A percentile compares a stretch with the other conserved stretches of the same genome.
Evolutionary conservation across 306 rosid species (phyloP).

Genomic region (Citrullus amarus): DNA sequence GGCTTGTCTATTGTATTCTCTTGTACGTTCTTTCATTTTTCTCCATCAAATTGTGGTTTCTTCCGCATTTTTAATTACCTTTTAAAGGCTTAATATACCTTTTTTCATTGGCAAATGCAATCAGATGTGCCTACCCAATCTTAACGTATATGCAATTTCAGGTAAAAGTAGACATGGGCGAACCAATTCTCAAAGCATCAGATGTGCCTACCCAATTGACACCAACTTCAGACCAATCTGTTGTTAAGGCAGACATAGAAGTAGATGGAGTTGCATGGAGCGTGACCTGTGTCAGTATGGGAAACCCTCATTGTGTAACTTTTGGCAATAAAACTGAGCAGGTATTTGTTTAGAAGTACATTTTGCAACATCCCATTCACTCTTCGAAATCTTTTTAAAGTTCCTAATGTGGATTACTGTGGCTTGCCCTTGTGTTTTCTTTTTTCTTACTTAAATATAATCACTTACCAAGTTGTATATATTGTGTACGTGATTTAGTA

Average conservation of each 20-base stretch:
- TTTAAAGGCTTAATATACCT: background rate
- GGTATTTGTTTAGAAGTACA: constrained; percentile 25
- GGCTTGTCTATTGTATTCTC: background rate
- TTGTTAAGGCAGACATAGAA: constrained; percentile 48
- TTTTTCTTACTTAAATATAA: background rate
- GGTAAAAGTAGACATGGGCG: constrained; percentile 98
- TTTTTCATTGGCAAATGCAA: background rate
- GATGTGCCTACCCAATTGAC: constrained; percentile 66
- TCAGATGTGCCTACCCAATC: background rate
- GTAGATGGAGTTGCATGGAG: constrained; percentile 80
- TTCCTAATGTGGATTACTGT: background rate
- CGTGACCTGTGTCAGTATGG: constrained; percentile 95
- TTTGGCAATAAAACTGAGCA: constrained; percentile 47
- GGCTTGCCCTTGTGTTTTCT: background rate
- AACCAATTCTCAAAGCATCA: constrained; percentile 73
- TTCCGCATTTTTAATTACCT: background rate
- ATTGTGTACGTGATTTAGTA: background rate
- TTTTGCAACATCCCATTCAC: background rate
- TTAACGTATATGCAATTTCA: constrained; percentile 21
- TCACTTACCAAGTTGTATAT: background rate
- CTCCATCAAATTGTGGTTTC: background rate
- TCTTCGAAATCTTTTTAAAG: background rate
- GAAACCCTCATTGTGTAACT: constrained; percentile 87
- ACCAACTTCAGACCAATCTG: constrained; percentile 44
- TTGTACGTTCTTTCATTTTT: background rate